Percentiles rank a stretch among this genome's conserved stretches.
Conservation (phyloP, 192 early-diverging fungal species). For the Backusella macrospora region DNA sequence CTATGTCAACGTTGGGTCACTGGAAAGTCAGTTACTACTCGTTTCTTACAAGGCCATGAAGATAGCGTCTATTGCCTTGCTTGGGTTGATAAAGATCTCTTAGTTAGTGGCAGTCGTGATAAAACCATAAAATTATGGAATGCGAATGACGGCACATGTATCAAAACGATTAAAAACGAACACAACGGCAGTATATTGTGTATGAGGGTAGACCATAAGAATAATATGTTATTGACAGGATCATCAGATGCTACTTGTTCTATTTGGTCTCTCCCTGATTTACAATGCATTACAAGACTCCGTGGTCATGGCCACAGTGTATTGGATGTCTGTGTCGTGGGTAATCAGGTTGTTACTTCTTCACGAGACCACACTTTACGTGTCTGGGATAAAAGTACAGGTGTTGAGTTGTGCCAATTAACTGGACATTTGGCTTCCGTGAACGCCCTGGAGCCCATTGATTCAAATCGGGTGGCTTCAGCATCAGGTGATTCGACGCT, state of each 20-base stretch:
- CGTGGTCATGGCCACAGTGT: slow-evolving; percentile 81
- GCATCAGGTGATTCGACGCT: slow-evolving; percentile 84
- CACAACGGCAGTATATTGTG: slow-evolving; percentile 77
- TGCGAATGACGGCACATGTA: slow-evolving; percentile 54
- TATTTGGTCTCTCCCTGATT: slow-evolving; percentile 74
- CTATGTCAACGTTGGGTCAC: slow-evolving; percentile 65
- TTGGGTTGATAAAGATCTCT: slow-evolving; percentile 63
- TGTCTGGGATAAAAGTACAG: slow-evolving; percentile 76
- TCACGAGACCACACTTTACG: slow-evolving; percentile 93
- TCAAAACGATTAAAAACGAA: slow-evolving; percentile 56
- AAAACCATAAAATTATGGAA: slow-evolving; percentile 85
- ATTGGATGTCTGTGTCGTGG: slow-evolving; percentile 81
- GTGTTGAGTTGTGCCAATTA: slow-evolving; percentile 63
- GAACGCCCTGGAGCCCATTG: slow-evolving; percentile 85
- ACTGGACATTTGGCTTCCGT: slow-evolving; percentile 91
- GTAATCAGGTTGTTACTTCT: slow-evolving; percentile 74
- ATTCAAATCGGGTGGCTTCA: slow-evolving; percentile 68
- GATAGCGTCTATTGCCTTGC: slow-evolving; percentile 94
- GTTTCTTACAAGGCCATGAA: slow-evolving; percentile 72
- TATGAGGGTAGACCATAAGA: slow-evolving; percentile 70
- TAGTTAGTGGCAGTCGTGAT: slow-evolving; percentile 82
- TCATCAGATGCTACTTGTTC: slow-evolving; percentile 86
- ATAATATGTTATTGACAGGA: slow-evolving; percentile 73
- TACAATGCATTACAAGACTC: slow-evolving; percentile 52
- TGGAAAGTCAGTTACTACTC: slow-evolving; percentile 42